Conservation (phyloP, 306 rosid species). For the Myrica gale region DNA sequence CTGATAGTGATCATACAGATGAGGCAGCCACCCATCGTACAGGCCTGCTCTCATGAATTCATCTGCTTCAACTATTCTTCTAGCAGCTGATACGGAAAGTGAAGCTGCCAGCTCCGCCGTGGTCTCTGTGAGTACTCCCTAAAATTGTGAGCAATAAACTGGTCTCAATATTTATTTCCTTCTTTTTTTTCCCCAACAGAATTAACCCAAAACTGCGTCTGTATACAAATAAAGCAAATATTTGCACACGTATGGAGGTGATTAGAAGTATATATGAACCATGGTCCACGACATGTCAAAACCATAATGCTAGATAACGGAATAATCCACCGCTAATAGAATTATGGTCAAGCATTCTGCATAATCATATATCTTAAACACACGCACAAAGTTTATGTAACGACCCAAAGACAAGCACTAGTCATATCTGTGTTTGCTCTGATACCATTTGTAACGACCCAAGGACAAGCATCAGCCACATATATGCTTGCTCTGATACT, state of each 20-base stretch:
- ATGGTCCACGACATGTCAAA: background rate
- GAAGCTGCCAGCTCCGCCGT: slow-evolving; percentile 98
- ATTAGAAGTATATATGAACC: background rate
- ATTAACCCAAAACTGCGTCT: background rate
- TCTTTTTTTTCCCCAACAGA: slow-evolving; percentile 10
- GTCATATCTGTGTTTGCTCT: too few species aligned
- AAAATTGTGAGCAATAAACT: slow-evolving; percentile 28
- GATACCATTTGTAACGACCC: too few species aligned
- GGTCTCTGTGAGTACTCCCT: slow-evolving; percentile 99
- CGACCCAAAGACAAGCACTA: too few species aligned
- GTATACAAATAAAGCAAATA: background rate
- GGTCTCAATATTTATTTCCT: slow-evolving; percentile 13
- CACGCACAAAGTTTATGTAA: background rate
- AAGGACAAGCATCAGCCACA: too few species aligned
- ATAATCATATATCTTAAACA: slow-evolving; percentile 1
- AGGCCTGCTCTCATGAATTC: slow-evolving; percentile 96
- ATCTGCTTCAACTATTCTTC: slow-evolving; percentile 99
- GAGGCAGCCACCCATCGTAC: slow-evolving; percentile 98
- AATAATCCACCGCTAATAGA: background rate
- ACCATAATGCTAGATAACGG: background rate
- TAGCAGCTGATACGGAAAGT: slow-evolving; percentile 81
- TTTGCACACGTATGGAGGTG: background rate
- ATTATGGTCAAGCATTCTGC: background rate
- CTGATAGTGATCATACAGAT: slow-evolving; percentile 55
- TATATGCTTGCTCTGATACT: too few species aligned